phyloP scores from a whole-genome alignment of 345 rosid genomes.

The Linum tenue region DNA sequence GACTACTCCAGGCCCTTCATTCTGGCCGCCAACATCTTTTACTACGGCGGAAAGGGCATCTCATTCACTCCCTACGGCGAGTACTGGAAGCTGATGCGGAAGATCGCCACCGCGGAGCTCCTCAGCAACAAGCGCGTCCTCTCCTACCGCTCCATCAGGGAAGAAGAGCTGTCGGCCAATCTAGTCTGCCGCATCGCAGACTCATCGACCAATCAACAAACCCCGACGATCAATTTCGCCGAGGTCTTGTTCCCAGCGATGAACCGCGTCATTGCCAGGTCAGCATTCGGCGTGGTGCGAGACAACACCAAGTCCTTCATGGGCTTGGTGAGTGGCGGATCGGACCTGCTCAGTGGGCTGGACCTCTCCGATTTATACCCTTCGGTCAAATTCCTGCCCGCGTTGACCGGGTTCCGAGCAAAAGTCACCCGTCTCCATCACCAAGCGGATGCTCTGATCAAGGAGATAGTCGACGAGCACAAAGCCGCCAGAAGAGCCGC shows the following conservation, averaged over 20 bases:
- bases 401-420: not conserved
- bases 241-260: not conserved
- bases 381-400: not conserved
- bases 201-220: not conserved
- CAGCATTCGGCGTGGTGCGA: not conserved
- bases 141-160: not conserved
- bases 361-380: not conserved
- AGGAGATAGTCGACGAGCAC: not conserved
- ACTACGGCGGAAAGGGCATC: not conserved
- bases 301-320: not conserved
- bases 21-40: not conserved
- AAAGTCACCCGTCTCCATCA: not conserved
- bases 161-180: not conserved
- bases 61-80: not conserved
- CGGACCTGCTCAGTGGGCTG: not conserved
- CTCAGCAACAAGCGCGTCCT: not conserved
- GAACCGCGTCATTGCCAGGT: not conserved
- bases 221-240: not conserved
- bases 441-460: not conserved
- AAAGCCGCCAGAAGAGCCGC: not conserved
- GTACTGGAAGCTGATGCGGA: not conserved
- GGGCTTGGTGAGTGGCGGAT: not conserved
- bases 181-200: not conserved
- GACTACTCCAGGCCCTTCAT: not conserved
- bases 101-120: not conserved